phyloP scores from a whole-genome alignment of 805 yeast genomes.

The Candida ipomoeae region DNA sequence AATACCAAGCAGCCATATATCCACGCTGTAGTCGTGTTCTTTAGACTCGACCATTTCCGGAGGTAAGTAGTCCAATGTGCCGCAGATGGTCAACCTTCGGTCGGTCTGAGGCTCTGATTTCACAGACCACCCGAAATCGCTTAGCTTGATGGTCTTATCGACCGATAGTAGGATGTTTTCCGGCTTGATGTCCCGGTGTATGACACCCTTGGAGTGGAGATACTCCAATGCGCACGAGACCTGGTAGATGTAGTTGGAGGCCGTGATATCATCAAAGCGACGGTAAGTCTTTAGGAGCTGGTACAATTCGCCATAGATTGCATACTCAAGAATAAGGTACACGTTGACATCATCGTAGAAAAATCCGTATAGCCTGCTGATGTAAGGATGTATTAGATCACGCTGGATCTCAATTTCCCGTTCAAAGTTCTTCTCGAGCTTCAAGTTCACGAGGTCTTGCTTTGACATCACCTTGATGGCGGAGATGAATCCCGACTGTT shows the following conservation, averaged over 20 bases:
- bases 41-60: conserved; percentile 91
- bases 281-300: conserved; percentile 61
- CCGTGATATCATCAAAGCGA: conserved; percentile 66
- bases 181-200: conserved; percentile 92
- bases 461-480: conserved; percentile 92
- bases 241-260: conserved; percentile 77
- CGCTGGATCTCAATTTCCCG: conserved; percentile 92
- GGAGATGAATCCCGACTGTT: conserved; percentile 68
- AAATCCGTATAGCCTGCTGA: conserved; percentile 78
- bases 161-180: conserved; percentile 81
- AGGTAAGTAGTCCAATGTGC: conserved; percentile 89
- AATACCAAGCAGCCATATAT: conserved; percentile 91
- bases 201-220: conserved; percentile 73
- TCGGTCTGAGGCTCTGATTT: conserved; percentile 25
- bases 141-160: conserved; percentile 72
- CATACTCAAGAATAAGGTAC: conserved; percentile 79
- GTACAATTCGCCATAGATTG: conserved; percentile 83
- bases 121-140: conserved; percentile 97
- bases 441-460: conserved; percentile 65
- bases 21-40: conserved; percentile 75
- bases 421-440: conserved; percentile 79
- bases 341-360: conserved; percentile 80
- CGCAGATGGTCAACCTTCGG: conserved; percentile 70
- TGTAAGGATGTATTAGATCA: conserved; percentile 69
- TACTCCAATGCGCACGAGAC: conserved; percentile 76